Evolutionary conservation across 352 stramenopile genomes (phyloP), one percentile per base, ranked within the genome.

Genomic region (Globisporangium perplexum): DNA sequence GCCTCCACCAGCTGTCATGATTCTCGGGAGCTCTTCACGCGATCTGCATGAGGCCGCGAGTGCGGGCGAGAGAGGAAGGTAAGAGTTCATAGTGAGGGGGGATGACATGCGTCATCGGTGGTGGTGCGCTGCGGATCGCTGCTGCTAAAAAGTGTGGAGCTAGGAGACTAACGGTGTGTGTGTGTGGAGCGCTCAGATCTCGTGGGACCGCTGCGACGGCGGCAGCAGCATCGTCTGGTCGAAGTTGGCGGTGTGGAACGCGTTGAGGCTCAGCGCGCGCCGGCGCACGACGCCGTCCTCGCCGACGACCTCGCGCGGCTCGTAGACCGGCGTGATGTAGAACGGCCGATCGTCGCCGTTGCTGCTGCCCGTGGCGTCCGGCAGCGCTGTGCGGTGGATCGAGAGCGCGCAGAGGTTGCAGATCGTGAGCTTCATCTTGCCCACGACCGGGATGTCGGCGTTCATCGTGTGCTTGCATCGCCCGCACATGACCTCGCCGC

Each of bases 361-460:
- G 18, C 15, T 70, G 57, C 62, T 80, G 41, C 62, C 66, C 14
- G 60, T 60, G 35, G 69, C 74, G 23, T 87, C 76, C 7, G 69
- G 74, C 26, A 83, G 49, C 45, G 72, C 66, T 44, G 66, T 89
- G 47, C 81, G 77, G 60, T 92, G 87, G 50, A 92, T 83, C 48
- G 76, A 71, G 36, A 90, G 64, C 48, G 81, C 84, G 65, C 81
- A 92, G 11, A 92, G 38, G 23, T 70, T 88, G 65, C 81, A 92
- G 50, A 92, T 92, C 50, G 81, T 92, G 31, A 92, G 73, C 66
- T 92, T 92, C 81, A 92, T 89, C 63, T 82, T 87, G 48, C 81
- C 81, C 18, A 89, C 81, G 20, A 92, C 79, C 18, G 81, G 78
- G 44, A 92, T 88, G 24, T 92, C 78, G n/a, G 81, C 81, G 51